Evolutionary conservation across 164 flowering plant species (phyloP).

Genomic region (Cinnamomum chago): DNA sequence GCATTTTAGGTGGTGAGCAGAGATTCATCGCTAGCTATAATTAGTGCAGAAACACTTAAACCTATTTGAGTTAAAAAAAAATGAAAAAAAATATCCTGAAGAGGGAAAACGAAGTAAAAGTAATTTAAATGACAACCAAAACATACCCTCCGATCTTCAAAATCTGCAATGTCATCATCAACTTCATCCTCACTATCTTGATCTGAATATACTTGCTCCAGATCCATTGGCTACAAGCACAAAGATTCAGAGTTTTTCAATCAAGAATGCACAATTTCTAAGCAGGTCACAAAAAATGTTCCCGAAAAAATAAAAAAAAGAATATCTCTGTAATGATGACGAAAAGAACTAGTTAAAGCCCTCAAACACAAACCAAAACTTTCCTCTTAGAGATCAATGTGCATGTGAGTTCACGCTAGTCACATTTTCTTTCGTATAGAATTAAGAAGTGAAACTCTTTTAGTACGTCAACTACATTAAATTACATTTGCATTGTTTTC

Average conservation of each 20-base stretch:
- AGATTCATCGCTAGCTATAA: no score
- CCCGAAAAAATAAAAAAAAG: no score
- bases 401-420: neutral
- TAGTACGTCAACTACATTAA: no score
- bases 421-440: no score
- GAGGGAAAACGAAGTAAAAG: neutral
- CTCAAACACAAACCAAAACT: neutral
- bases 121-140: neutral
- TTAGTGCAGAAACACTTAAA: no score
- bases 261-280: neutral
- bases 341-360: neutral
- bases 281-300: neutral
- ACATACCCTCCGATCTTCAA: conserved; percentile 94
- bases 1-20: no score
- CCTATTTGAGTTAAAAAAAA: no score
- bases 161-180: conserved; percentile 94
- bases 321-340: neutral
- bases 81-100: no score
- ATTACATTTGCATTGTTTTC: no score
- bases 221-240: conserved; percentile 75
- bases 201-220: conserved; percentile 83
- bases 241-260: conserved; percentile 7
- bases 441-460: no score
- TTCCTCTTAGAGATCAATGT: neutral
- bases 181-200: conserved; percentile 97